phyloP scores from a whole-genome alignment of 805 yeast species.

The Cyberlindnera xylosilytica region DNA sequence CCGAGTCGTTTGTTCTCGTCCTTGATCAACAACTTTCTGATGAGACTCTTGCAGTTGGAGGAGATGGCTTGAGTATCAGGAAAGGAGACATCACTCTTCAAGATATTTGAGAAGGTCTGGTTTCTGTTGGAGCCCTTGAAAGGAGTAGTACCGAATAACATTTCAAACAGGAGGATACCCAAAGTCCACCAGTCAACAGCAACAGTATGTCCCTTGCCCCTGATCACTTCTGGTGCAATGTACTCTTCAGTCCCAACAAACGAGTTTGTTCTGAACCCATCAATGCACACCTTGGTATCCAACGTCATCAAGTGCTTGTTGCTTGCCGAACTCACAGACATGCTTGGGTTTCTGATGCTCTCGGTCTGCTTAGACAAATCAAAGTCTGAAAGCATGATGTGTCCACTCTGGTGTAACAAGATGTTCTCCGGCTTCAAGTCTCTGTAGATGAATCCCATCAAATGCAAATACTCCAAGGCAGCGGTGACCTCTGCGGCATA shows the following conservation, averaged over 20 bases:
- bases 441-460: slow-evolving; percentile 96
- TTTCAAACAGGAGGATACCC: slow-evolving; percentile 89
- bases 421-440: slow-evolving; percentile 97
- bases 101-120: slow-evolving; percentile 82
- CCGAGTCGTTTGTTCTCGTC: slow-evolving; percentile 90
- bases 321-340: slow-evolving; percentile 32
- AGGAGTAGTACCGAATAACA: slow-evolving; percentile 95
- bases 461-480: slow-evolving; percentile 89
- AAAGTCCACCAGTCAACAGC: slow-evolving; percentile 99
- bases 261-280: slow-evolving; percentile 94
- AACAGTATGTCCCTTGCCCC: slow-evolving; percentile 95
- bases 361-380: slow-evolving; percentile 90
- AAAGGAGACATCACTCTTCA: slow-evolving; percentile 80
- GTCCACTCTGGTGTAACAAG: slow-evolving; percentile 92
- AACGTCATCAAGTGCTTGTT: slow-evolving; percentile 55
- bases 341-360: slow-evolving; percentile 70
- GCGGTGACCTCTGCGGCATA: slow-evolving; percentile 98
- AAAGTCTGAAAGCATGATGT: slow-evolving; percentile 95
- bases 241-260: slow-evolving; percentile 99
- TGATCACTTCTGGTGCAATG: slow-evolving; percentile 96
- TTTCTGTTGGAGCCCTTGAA: slow-evolving; percentile 90
- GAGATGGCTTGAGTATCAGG: slow-evolving; percentile 67
- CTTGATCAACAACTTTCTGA: slow-evolving; percentile 78
- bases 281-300: slow-evolving; percentile 93
- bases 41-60: slow-evolving; percentile 72